Evolutionary conservation across 2,329 filamentous ascomycete species (phyloP).

Genomic region (Rugonectria rugulosa): DNA sequence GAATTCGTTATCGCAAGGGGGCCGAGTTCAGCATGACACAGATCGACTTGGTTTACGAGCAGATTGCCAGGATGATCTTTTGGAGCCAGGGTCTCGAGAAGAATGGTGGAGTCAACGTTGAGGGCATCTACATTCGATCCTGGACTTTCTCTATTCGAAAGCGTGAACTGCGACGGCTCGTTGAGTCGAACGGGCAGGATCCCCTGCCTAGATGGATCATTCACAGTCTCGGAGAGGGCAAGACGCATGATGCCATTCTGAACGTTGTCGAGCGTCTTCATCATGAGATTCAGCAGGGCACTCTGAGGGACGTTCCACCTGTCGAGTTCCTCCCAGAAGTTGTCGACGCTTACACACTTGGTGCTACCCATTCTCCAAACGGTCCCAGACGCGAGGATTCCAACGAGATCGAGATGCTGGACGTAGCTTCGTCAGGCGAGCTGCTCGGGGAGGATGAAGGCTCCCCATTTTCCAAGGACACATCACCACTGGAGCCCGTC

Average conservation of each 20-base stretch:
- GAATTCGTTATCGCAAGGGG: slow-evolving; percentile 72
- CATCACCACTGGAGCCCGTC: slow-evolving; percentile 36
- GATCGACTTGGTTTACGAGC: slow-evolving; percentile 68
- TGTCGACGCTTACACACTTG: slow-evolving; percentile 44
- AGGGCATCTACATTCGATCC: slow-evolving; percentile 44
- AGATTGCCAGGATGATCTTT: slow-evolving; percentile 67
- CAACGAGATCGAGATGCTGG: slow-evolving; percentile 23
- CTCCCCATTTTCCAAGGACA: slow-evolving; percentile 34
- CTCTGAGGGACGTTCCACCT: slow-evolving; percentile 59
- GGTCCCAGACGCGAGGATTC: slow-evolving; percentile 15
- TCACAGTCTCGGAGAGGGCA: slow-evolving; percentile 53
- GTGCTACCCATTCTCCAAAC: slow-evolving; percentile 27
- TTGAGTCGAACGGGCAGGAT: slow-evolving; percentile 40
- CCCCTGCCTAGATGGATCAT: slow-evolving; percentile 54
- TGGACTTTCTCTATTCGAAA: slow-evolving; percentile 72
- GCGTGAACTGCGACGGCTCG: slow-evolving; percentile 67
- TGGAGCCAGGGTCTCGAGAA: slow-evolving; percentile 65
- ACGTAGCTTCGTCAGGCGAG: slow-evolving; percentile 14
- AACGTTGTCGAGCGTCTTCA: slow-evolving; percentile 56
- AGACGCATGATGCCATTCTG: slow-evolving; percentile 56
- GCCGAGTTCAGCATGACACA: slow-evolving; percentile 68
- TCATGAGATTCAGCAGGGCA: slow-evolving; percentile 52
- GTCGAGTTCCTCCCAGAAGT: slow-evolving; percentile 67
- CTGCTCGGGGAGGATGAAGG: slow-evolving; percentile 29
- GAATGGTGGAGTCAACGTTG: slow-evolving; percentile 36